Evolutionary conservation across 768 basidiomycete species (phyloP).

Genomic region (Panaeolus cyanescens): DNA sequence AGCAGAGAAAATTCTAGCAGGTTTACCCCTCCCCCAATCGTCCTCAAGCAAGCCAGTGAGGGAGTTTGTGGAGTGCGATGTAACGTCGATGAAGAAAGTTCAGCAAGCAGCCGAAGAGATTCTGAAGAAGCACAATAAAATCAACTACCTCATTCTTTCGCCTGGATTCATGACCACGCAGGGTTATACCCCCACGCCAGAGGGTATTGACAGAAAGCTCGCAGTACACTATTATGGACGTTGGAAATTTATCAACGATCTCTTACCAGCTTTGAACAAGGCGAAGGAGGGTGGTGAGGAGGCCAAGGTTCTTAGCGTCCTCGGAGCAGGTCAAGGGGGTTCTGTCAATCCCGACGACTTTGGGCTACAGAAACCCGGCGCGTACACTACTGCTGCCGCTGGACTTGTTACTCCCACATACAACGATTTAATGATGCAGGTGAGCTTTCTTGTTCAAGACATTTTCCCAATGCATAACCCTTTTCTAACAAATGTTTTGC

Average conservation of each 20-base stretch:
- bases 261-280: slow-evolving; percentile 43
- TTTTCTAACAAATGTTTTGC: neutral
- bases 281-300: slow-evolving; percentile 50
- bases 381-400: slow-evolving; percentile 35
- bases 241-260: slow-evolving; percentile 48
- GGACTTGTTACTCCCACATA: slow-evolving; percentile 41
- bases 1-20: slow-evolving; percentile 46
- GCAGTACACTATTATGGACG: slow-evolving; percentile 34
- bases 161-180: slow-evolving; percentile 40
- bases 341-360: slow-evolving; percentile 48
- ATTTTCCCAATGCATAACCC: neutral
- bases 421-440: slow-evolving; percentile 56
- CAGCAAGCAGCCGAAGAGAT: slow-evolving; percentile 30
- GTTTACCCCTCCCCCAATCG: slow-evolving; percentile 32
- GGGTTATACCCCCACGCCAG: slow-evolving; percentile 25
- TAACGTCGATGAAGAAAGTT: slow-evolving; percentile 53
- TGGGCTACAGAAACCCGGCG: slow-evolving; percentile 42
- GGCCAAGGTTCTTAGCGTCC: slow-evolving; percentile 48
- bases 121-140: slow-evolving; percentile 34
- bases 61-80: slow-evolving; percentile 58
- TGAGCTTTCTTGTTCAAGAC: slow-evolving; percentile 17
- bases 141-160: slow-evolving; percentile 56
- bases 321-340: slow-evolving; percentile 34
- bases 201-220: slow-evolving; percentile 30
- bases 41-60: slow-evolving; percentile 20